These are phyloP conservation scores for Colletotrichum sp. DNA, from an alignment of 2,329 filamentous ascomycete genomes.

Conservation along the genomic window DNA sequence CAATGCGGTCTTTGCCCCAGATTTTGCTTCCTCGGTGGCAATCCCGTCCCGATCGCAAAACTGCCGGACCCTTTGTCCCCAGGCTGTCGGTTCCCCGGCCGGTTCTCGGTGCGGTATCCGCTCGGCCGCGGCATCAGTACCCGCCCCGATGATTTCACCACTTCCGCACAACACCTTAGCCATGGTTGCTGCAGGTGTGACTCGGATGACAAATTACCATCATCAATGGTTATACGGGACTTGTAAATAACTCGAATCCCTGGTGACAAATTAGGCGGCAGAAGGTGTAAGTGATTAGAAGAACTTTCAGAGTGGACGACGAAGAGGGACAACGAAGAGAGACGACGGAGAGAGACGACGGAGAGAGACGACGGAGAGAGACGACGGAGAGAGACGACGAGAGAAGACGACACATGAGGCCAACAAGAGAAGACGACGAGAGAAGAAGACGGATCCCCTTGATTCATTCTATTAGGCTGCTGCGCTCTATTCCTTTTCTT, in stretches of 20 bases:
- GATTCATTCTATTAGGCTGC: background rate
- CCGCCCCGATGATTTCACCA: slow-evolving; percentile 10
- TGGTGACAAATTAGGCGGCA: background rate
- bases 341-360: too few species aligned
- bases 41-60: background rate
- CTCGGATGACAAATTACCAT: background rate
- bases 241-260: background rate
- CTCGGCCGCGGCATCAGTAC: slow-evolving; percentile 16
- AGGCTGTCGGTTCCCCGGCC: slow-evolving; percentile 14
- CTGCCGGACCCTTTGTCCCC: background rate
- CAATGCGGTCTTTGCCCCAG: slow-evolving; percentile 1
- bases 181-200: background rate
- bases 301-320: background rate
- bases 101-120: slow-evolving; percentile 18
- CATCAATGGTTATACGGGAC: background rate
- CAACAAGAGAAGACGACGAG: too few species aligned
- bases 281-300: background rate
- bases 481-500: background rate
- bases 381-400: too few species aligned
- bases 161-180: background rate
- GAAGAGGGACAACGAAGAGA: too few species aligned
- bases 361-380: too few species aligned
- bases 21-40: slow-evolving; percentile 16
- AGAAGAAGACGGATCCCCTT: background rate
- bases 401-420: too few species aligned